phyloP scores from a whole-genome alignment of 805 yeast species.

The Ogataea zsoltii region DNA sequence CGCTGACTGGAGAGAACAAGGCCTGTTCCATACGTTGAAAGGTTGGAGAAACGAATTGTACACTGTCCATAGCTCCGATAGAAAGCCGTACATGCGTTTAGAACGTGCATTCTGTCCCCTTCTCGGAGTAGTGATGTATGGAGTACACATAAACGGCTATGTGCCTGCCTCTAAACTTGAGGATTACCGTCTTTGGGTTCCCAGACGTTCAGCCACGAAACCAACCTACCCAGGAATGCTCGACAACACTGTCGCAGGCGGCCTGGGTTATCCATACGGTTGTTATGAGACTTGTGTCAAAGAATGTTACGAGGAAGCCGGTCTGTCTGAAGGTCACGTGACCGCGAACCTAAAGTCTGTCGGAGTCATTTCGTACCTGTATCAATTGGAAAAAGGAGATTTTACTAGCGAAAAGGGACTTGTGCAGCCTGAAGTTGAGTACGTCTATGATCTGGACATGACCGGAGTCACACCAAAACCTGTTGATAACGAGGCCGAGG shows the following conservation, averaged over 20 bases:
- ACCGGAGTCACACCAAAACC: conserved; percentile 54
- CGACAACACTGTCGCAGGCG: conserved; percentile 96
- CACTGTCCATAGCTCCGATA: conserved; percentile 59
- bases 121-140: conserved; percentile 86
- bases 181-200: conserved; percentile 71
- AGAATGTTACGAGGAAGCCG: conserved; percentile 92
- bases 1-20: conserved; percentile 36
- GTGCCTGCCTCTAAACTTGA: conserved; percentile 40
- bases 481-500: conserved; percentile 74
- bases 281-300: conserved; percentile 75
- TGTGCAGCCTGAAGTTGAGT: conserved; percentile 90
- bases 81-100: conserved; percentile 59
- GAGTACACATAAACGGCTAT: conserved; percentile 85
- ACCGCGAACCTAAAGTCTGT: conserved; percentile 43
- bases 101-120: conserved; percentile 84
- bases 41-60: conserved; percentile 92
- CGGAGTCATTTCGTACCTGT: conserved; percentile 73
- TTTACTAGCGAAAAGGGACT: conserved; percentile 49
- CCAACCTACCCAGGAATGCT: conserved; percentile 89
- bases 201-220: conserved; percentile 74
- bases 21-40: conserved; percentile 40
- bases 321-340: conserved; percentile 57
- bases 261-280: conserved; percentile 80
- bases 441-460: conserved; percentile 68
- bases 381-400: conserved; percentile 33